A percentile compares a stretch with the other conserved stretches of the same genome.
These are phyloP conservation scores for Podila epicladia DNA, from an alignment of 192 early-diverging fungal genomes.

Conservation along the genomic window DNA sequence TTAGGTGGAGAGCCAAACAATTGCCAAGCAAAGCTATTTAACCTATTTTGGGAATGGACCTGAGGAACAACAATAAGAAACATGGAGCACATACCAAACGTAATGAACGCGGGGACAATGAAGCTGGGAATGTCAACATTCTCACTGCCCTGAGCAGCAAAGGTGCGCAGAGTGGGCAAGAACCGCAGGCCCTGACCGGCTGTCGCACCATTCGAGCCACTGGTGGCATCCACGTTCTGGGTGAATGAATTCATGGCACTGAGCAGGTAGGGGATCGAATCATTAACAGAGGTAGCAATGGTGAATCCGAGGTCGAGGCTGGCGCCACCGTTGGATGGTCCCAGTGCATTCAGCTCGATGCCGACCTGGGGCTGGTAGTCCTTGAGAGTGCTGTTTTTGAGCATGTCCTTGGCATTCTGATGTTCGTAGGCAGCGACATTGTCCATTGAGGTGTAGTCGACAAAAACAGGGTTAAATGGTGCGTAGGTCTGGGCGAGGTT, in stretches of 20 bases:
- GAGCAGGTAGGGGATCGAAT: slow-evolving; percentile 38
- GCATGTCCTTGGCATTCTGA: slow-evolving; percentile 38
- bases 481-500: slow-evolving; percentile 4
- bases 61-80: too few relatives aligned
- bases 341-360: slow-evolving; percentile 38
- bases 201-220: slow-evolving; percentile 12
- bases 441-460: slow-evolving; percentile 39
- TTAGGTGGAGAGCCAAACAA: background rate
- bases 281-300: slow-evolving; percentile 7
- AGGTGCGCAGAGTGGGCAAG: slow-evolving; percentile 31
- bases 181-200: slow-evolving; percentile 19
- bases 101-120: slow-evolving; percentile 49
- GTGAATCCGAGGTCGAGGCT: slow-evolving; percentile 49
- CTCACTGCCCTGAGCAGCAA: slow-evolving; percentile 39
- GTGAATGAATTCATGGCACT: slow-evolving; percentile 34
- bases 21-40: too few relatives aligned
- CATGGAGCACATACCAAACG: slow-evolving; percentile 30
- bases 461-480: slow-evolving; percentile 31
- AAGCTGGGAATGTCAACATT: slow-evolving; percentile 45
- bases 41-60: too few relatives aligned
- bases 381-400: slow-evolving; percentile 35
- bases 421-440: slow-evolving; percentile 36
- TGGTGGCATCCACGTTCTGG: slow-evolving; percentile 33
- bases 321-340: slow-evolving; percentile 11
- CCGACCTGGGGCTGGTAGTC: slow-evolving; percentile 39